phyloP scores from a whole-genome alignment of 768 basidiomycete species.

The Termitomyces sp. region DNA sequence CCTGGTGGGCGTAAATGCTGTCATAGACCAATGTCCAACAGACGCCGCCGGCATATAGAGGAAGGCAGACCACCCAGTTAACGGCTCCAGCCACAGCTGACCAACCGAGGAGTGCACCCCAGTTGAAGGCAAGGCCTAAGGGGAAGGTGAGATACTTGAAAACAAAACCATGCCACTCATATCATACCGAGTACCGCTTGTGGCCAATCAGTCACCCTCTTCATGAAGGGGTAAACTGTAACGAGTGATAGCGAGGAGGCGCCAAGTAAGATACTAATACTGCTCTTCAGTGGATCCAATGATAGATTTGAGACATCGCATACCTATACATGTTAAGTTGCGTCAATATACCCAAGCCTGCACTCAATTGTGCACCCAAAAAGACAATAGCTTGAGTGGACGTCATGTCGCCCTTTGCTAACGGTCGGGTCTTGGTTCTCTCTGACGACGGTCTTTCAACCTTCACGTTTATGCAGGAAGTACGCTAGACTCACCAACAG shows the following conservation, averaged over 20 bases:
- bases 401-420: conserved; percentile 80
- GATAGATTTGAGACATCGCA: conserved; percentile 14
- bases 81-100: conserved; percentile 82
- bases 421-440: conserved; percentile 81
- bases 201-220: conserved; percentile 94
- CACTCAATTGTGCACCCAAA: conserved; percentile 74
- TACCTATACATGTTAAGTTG: conserved; percentile 97
- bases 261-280: conserved; percentile 76
- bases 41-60: conserved; percentile 85
- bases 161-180: background rate
- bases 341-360: conserved; percentile 78
- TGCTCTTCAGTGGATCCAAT: background rate
- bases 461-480: background rate
- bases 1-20: conserved; percentile 97
- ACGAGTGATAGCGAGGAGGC: conserved; percentile 89
- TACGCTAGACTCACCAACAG: conserved; percentile 59
- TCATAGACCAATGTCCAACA: conserved; percentile 97
- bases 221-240: conserved; percentile 92
- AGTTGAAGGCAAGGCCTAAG: conserved; percentile 90
- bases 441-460: conserved; percentile 36
- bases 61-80: conserved; percentile 78
- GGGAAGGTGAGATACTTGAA: background rate
- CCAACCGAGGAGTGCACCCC: conserved; percentile 96
- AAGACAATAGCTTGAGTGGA: conserved; percentile 72
- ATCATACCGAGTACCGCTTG: conserved; percentile 85